These are phyloP conservation scores for Fulvia fulva DNA, from an alignment of 2,329 filamentous ascomycete species.

Conservation along the genomic window DNA sequence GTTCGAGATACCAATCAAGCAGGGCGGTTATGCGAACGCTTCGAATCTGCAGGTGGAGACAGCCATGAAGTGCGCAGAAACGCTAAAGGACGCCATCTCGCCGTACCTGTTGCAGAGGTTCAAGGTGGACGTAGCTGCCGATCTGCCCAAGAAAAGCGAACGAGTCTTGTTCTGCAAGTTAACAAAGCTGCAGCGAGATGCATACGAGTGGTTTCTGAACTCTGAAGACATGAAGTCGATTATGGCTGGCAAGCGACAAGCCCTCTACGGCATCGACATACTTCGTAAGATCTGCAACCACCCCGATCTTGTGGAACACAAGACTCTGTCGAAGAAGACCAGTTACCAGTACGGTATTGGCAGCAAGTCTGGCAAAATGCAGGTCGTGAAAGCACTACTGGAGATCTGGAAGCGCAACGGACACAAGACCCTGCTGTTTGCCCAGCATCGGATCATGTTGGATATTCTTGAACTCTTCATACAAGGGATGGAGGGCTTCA, in stretches of 20 bases:
- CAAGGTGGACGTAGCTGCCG: constrained; percentile 89
- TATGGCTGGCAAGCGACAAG: constrained; percentile 67
- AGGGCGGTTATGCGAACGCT: constrained; percentile 92
- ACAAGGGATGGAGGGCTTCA: constrained; percentile 61
- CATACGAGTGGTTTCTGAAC: constrained; percentile 74
- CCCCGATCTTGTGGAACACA: constrained; percentile 77
- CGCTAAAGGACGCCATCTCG: constrained; percentile 87
- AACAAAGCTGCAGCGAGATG: constrained; percentile 70
- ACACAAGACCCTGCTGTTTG: constrained; percentile 90
- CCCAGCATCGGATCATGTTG: constrained; percentile 91
- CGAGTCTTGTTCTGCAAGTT: constrained; percentile 95
- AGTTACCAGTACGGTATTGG: constrained; percentile 74
- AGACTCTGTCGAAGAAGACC: constrained; percentile 53
- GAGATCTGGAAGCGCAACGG: constrained; percentile 88
- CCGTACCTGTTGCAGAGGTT: constrained; percentile 88
- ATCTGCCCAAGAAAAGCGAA: constrained; percentile 92
- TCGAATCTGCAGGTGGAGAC: constrained; percentile 92
- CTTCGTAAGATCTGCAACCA: constrained; percentile 97
- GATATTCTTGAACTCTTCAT: constrained; percentile 88
- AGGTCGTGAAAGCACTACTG: constrained; percentile 82
- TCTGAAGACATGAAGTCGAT: constrained; percentile 87
- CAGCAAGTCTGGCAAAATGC: constrained; percentile 88
- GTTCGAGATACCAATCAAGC: constrained; percentile 89
- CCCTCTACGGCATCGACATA: constrained; percentile 84
- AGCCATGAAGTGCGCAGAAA: constrained; percentile 88